A percentile compares a stretch with the other conserved stretches of the same genome.
Evolutionary conservation across 2,329 filamentous ascomycete genomes (phyloP).

Genomic region (Exophiala spinifera): DNA sequence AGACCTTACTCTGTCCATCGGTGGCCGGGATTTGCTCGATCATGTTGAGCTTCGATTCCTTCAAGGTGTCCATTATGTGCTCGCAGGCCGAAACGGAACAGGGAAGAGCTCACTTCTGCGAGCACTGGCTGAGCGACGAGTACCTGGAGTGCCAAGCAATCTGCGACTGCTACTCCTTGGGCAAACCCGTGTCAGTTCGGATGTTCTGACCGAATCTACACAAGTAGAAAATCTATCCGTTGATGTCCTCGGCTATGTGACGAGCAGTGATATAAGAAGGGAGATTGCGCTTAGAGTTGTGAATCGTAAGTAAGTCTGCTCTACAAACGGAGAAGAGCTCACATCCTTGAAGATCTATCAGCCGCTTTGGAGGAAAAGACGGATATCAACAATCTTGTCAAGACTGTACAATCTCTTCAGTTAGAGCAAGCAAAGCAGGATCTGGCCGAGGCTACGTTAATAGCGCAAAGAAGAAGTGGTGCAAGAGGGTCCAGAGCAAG

Average conservation of each 20-base stretch:
- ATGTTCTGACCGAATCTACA: constrained; percentile 29
- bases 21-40: constrained; percentile 59
- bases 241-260: constrained; percentile 65
- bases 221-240: constrained; percentile 26
- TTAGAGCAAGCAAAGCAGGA: constrained; percentile 61
- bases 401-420: constrained; percentile 59
- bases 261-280: constrained; percentile 49
- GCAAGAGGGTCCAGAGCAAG: constrained; percentile 70
- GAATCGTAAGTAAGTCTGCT: constrained; percentile 43
- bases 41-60: constrained; percentile 71
- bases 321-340: neutral
- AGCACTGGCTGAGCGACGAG: constrained; percentile 73
- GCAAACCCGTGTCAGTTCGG: constrained; percentile 50
- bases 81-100: constrained; percentile 76
- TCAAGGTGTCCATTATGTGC: constrained; percentile 69
- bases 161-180: constrained; percentile 67
- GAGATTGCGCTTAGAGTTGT: constrained; percentile 61
- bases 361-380: constrained; percentile 56
- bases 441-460: constrained; percentile 68
- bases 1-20: constrained; percentile 26
- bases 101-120: constrained; percentile 77
- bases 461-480: constrained; percentile 71
- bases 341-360: constrained; percentile 48
- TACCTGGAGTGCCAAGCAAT: constrained; percentile 69
- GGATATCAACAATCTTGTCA: constrained; percentile 58